These are phyloP conservation scores for Hondaea fermentalgiana DNA, from an alignment of 108 stramenopile species.

Conservation along the genomic window DNA sequence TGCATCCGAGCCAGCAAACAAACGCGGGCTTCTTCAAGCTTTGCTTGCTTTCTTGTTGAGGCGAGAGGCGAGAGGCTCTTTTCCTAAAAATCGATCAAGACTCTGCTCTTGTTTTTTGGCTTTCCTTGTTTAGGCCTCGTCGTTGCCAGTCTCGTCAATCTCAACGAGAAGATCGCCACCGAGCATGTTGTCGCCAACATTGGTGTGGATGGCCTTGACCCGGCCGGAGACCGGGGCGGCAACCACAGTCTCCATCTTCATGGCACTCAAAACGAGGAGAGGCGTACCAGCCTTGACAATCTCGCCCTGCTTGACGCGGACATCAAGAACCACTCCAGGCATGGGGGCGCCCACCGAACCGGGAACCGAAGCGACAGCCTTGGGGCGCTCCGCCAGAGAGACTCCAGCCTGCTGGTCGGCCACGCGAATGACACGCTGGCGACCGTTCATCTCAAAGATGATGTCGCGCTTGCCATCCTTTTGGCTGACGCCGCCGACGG, in stretches of 20 bases:
- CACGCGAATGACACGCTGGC: constrained; percentile 62
- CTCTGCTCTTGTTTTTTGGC: no score
- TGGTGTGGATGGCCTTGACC: constrained; percentile 65
- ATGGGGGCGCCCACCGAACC: constrained; percentile 81
- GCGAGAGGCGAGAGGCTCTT: no score
- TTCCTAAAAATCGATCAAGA: no score
- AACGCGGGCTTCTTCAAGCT: no score
- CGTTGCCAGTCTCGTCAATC: constrained; percentile 44
- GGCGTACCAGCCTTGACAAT: constrained; percentile 74
- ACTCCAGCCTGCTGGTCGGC: constrained; percentile 55
- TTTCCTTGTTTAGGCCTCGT: not conserved
- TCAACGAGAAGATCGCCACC: constrained; percentile 81
- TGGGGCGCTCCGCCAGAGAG: constrained; percentile 19
- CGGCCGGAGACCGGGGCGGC: constrained; percentile 63
- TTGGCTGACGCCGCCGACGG: constrained; percentile 44
- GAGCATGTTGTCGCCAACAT: constrained; percentile 72
- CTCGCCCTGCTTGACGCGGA: constrained; percentile 74
- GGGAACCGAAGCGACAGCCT: constrained; percentile 30
- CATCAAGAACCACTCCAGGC: constrained; percentile 89
- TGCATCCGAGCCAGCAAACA: no score
- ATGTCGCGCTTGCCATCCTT: constrained; percentile 61
- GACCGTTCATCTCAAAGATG: constrained; percentile 86
- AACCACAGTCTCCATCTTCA: constrained; percentile 97
- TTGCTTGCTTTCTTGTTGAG: no score
- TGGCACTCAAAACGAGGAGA: constrained; percentile 72